phyloP scores from a whole-genome alignment of 2,329 filamentous ascomycete genomes.

The Stagonosporopsis chrysanthemi region DNA sequence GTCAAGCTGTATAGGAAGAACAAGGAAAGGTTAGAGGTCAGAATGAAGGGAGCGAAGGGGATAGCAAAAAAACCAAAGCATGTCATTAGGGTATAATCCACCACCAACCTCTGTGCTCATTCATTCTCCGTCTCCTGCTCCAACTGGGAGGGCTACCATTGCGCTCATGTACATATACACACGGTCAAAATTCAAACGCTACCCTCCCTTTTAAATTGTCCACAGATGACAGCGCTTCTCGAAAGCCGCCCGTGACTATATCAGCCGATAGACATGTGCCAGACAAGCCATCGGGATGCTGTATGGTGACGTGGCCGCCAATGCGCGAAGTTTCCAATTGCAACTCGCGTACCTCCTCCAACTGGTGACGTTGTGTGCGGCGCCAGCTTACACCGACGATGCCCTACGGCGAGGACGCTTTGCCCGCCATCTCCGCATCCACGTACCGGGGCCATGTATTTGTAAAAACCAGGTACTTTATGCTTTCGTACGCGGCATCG shows the following conservation, averaged over 20 bases:
- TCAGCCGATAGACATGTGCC: conserved; percentile 19
- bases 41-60: no score
- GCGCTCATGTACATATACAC: conserved; percentile 4
- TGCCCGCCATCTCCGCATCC: conserved; percentile 40
- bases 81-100: conserved; percentile 20
- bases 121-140: neutral
- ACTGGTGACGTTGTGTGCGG: neutral
- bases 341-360: neutral
- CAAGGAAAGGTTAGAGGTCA: neutral
- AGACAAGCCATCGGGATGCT: conserved; percentile 12
- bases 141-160: neutral
- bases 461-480: conserved; percentile 50
- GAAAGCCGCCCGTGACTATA: neutral
- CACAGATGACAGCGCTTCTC: neutral
- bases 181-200: neutral
- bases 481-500: conserved; percentile 47
- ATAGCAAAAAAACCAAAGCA: conserved; percentile 1
- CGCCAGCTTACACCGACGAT: no score
- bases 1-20: no score
- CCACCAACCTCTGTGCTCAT: no score
- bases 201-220: neutral
- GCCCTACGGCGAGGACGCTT: conserved; percentile 25
- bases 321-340: neutral
- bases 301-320: neutral
- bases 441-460: conserved; percentile 50